These are phyloP conservation scores for Terfezia boudieri DNA, from an alignment of 495 filamentous ascomycete species.

Conservation along the genomic window DNA sequence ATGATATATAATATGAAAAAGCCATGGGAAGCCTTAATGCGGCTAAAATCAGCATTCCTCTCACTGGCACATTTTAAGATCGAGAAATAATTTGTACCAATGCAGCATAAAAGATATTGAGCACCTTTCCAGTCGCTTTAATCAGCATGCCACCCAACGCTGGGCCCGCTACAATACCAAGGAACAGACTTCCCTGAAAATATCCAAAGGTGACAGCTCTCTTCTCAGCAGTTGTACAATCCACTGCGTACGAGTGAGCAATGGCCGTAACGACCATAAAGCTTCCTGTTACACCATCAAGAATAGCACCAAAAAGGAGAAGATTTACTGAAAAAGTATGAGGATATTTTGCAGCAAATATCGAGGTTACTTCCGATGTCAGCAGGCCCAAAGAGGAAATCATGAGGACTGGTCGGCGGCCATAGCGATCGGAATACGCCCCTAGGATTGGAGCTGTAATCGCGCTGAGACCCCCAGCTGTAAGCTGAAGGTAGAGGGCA, in stretches of 20 bases:
- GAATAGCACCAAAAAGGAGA: constrained; percentile 46
- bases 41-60: too few relatives aligned
- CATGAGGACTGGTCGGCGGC: constrained; percentile 48
- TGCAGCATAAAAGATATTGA: constrained; percentile 59
- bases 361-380: constrained; percentile 46
- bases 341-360: constrained; percentile 50
- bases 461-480: constrained; percentile 47
- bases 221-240: constrained; percentile 58
- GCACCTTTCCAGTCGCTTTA: constrained; percentile 38
- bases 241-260: constrained; percentile 62
- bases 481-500: constrained; percentile 45
- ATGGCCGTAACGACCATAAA: constrained; percentile 66
- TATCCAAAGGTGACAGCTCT: constrained; percentile 74
- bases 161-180: constrained; percentile 66
- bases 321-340: constrained; percentile 46
- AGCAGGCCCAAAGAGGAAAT: constrained; percentile 45
- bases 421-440: constrained; percentile 69
- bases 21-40: constrained; percentile 32
- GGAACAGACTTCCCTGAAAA: constrained; percentile 70
- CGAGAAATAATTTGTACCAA: constrained; percentile 18
- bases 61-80: too few relatives aligned
- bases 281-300: constrained; percentile 69
- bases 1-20: constrained; percentile 46
- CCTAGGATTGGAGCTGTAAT: constrained; percentile 65
- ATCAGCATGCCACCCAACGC: constrained; percentile 57